Evolutionary conservation across 2,329 filamentous ascomycete species (phyloP), one percentile per base, ranked within the genome.

Genomic region (Ophiostoma ulmi): DNA sequence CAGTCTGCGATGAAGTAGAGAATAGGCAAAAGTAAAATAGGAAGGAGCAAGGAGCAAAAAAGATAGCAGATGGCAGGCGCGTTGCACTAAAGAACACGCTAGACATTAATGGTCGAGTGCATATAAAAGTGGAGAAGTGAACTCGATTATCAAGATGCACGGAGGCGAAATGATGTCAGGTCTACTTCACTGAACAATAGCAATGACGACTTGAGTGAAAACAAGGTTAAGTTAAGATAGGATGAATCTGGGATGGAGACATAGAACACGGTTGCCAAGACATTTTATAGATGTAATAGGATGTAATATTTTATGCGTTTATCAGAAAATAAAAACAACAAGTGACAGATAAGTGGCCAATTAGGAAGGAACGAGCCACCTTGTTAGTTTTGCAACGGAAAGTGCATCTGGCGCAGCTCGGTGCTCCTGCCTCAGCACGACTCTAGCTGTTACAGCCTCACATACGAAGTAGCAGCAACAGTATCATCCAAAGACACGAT

Each of bases 41-140:
- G 13, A 67, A 44, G 41, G 44, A 48, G 17, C 44, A 20, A 48
- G 44, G 44, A 48, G 44, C 2, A 48, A 48, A 48, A 48, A 17
- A 17, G 44, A 20, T 48, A 6, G 38, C 20, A 20, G 10, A 67
- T n/a, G 17, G 65, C 14, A 39, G 17, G 36, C 65, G 65, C 65
- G 38, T 10, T 67, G 65, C 65, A 20, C 65, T 67, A 67, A 35
- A 67, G 36, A 48, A 67, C 65, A 67, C 65, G 65, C 65, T 67
- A 67, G 39, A 66, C 36, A 22, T 67, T 13, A 66, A 65, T 39
- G 63, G n/a, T 35, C 35, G 41, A 36, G 61, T 5, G 3, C 11
- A 38, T 22, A 22, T 26, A 67, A 67, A 67, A 67, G 64, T 67
- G 64, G 64, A 11, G 26, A 66, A 14, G 10, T 7, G 36, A 13